Evolutionary conservation across 805 yeast genomes (phyloP), one percentile per base, ranked within the genome.

Genomic region (Metschnikowia henanensis): DNA sequence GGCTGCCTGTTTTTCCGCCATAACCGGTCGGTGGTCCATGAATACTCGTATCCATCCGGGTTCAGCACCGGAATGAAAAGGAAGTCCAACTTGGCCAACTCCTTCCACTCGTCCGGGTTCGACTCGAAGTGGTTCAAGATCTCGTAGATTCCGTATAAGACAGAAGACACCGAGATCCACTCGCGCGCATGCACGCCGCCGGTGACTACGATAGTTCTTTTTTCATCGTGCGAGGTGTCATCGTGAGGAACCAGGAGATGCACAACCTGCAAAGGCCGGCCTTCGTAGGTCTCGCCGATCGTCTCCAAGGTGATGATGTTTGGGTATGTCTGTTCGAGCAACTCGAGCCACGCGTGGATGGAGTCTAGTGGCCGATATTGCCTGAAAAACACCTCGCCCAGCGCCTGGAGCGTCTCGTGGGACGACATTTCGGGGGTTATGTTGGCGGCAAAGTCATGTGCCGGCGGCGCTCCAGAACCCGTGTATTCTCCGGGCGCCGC

Each of bases 171-270:
- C 29, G 90, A 77, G 21, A 88, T 75, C 97, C 97, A 90, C 61
- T 90, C 97, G 40, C 97, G 73, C 0, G 96, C 94, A 65, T 90
- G 96, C 2, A 85, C 75, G 2, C 96, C 96, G 30, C 91, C 91
- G 1, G 92, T 81, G 6, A 90, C 73, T 3, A 88, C 83, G 40
- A 89, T 75, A 1, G 92, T 85, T 50, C 75, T 79, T 35, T 77
- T 70, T 7, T 66, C 59, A n/a, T 53, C 51, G 45, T 68, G 64
- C 51, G 65, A 49, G 46, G 53, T 47, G 12, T 56, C 59, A 36
- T 68, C 70, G 36, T 73, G 72, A 1, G 82, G 72, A 2, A 57
- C 60, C 2, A 83, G 71, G 21, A 89, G 60, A 53, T 85, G 85
- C 18, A 88, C 65, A 0, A 86, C 87, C 39, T 78, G 80, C 57